Evolutionary conservation across 768 basidiomycete genomes (phyloP).

Genomic region (Tricholoma matsutake): DNA sequence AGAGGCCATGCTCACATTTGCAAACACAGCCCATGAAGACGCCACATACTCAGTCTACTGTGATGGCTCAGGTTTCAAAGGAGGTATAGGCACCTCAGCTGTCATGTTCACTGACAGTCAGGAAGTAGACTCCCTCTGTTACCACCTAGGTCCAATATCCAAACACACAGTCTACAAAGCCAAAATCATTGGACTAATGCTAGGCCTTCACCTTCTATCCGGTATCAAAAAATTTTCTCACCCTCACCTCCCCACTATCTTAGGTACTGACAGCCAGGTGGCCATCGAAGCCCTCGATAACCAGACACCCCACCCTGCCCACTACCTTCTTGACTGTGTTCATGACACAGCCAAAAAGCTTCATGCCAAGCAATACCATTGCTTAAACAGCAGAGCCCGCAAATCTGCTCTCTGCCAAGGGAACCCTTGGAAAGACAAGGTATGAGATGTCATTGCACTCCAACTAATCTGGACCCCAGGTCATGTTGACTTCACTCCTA

Average conservation of each 20-base stretch:
- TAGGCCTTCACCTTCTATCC: too few species aligned
- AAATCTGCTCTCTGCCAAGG: background rate
- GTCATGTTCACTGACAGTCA: background rate
- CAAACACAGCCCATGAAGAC: background rate
- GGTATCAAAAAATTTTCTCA: too few species aligned
- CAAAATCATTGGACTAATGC: conserved; percentile 6
- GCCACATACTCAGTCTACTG: conserved; percentile 6
- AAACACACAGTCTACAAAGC: conserved; percentile 6
- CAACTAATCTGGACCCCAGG: conserved; percentile 10
- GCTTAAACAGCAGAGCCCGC: background rate
- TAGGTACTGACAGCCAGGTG: conserved; percentile 11
- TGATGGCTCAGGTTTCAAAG: too few species aligned
- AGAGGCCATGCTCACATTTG: background rate
- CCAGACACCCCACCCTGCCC: background rate
- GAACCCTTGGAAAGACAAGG: background rate
- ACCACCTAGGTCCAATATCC: background rate
- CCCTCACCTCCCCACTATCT: background rate
- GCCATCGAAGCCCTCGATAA: conserved; percentile 7
- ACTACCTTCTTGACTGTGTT: conserved; percentile 6
- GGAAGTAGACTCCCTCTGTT: background rate
- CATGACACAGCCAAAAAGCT: conserved; percentile 1
- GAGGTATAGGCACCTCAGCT: conserved; percentile 6
- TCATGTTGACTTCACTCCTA: conserved; percentile 7
- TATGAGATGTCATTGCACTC: background rate
- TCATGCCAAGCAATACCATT: background rate